Evolutionary conservation across 768 basidiomycete genomes (phyloP).

Genomic region (Mycena galericulata): DNA sequence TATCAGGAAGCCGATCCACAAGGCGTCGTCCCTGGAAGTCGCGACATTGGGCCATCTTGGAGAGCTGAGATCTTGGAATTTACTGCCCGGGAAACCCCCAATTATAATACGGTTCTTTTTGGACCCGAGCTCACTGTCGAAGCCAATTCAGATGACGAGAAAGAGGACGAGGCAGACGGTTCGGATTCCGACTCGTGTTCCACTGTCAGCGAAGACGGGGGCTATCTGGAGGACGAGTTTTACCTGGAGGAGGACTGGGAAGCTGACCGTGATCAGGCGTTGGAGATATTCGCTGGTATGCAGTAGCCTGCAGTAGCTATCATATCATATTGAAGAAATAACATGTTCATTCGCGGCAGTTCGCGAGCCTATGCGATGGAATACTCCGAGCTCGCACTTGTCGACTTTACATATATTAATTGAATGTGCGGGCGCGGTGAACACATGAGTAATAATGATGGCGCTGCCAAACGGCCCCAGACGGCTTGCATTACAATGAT

Average conservation of each 20-base stretch:
- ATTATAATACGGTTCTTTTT: neutral
- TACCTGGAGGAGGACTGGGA: neutral
- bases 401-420: too few species aligned
- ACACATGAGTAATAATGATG: too few species aligned
- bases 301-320: too few species aligned
- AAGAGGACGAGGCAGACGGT: neutral
- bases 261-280: neutral
- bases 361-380: too few species aligned
- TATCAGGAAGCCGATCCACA: neutral
- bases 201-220: neutral
- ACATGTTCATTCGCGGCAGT: too few species aligned
- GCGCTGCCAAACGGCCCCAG: too few species aligned
- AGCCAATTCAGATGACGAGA: neutral
- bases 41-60: neutral
- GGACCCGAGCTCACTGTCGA: too few species aligned
- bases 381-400: too few species aligned
- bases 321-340: too few species aligned
- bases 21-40: neutral
- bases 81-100: neutral
- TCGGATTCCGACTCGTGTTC: slow-evolving; percentile 6
- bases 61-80: neutral
- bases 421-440: too few species aligned
- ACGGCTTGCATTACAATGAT: too few species aligned
- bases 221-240: neutral
- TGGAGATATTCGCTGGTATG: slow-evolving; percentile 9